phyloP scores from a whole-genome alignment of 805 yeast species.

The Barnettozyma sp. region DNA sequence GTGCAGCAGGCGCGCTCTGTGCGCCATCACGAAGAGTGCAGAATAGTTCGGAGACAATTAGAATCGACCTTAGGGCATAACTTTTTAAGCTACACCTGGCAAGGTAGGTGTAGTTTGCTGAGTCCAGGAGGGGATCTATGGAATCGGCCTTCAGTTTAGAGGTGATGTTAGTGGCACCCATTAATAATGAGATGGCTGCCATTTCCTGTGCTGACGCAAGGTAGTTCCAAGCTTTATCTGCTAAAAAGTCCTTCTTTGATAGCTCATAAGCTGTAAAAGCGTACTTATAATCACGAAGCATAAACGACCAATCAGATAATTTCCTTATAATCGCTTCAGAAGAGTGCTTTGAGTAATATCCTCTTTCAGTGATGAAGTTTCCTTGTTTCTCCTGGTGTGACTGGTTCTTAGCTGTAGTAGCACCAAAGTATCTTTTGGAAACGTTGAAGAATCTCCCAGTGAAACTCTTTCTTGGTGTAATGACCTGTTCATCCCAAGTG shows the following conservation, averaged over 20 bases:
- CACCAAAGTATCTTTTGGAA: slow-evolving; percentile 47
- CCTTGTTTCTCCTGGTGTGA: slow-evolving; percentile 21
- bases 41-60: slow-evolving; percentile 68
- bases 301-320: slow-evolving; percentile 87
- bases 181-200: slow-evolving; percentile 65
- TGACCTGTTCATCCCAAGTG: slow-evolving; percentile 77
- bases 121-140: slow-evolving; percentile 46
- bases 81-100: slow-evolving; percentile 65
- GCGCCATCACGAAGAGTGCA: slow-evolving; percentile 35
- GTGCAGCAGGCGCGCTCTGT: slow-evolving; percentile 36
- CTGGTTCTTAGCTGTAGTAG: slow-evolving; percentile 17
- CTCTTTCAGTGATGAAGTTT: slow-evolving; percentile 43
- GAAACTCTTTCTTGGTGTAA: slow-evolving; percentile 69
- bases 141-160: slow-evolving; percentile 37
- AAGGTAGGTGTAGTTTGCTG: slow-evolving; percentile 65
- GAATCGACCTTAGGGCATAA: slow-evolving; percentile 60
- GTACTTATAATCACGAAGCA: slow-evolving; percentile 81
- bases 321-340: slow-evolving; percentile 72
- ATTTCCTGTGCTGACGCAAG: slow-evolving; percentile 85
- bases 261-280: slow-evolving; percentile 82
- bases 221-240: slow-evolving; percentile 74
- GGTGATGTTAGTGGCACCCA: slow-evolving; percentile 43
- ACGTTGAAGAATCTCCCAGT: slow-evolving; percentile 68
- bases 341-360: slow-evolving; percentile 53
- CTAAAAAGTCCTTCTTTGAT: slow-evolving; percentile 66